Conservation (phyloP, 495 filamentous ascomycete species). For the Pseudevernia furfuracea region DNA sequence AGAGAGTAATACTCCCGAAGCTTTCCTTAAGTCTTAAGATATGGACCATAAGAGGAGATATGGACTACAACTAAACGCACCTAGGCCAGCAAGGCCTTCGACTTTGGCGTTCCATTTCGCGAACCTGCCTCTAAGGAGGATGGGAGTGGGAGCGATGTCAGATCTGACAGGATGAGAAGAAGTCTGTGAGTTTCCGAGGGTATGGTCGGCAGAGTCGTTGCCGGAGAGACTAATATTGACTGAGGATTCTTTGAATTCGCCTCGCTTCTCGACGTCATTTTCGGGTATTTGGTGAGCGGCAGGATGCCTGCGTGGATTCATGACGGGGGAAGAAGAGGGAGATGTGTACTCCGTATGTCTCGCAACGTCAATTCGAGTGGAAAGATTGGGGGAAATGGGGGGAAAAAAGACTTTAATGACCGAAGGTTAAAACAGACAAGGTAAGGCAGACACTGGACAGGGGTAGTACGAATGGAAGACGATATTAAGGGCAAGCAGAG, state of each 20-base stretch:
- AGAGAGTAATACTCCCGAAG: not conserved
- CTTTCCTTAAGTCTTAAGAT: not conserved
- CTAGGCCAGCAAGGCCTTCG: conserved; percentile 20
- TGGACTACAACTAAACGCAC: not conserved
- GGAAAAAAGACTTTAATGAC: not conserved
- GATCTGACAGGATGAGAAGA: not conserved
- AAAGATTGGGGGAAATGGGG: not conserved
- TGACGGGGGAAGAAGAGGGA: not conserved
- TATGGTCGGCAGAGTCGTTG: conserved; percentile 13
- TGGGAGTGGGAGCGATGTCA: conserved; percentile 28
- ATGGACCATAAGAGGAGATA: not conserved
- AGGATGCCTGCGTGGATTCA: conserved; percentile 16
- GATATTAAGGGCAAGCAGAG: not conserved
- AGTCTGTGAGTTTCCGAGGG: not conserved
- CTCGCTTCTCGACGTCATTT: conserved; percentile 24
- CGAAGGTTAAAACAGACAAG: not conserved
- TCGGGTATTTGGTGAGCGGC: conserved; percentile 17
- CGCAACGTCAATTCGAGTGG: not conserved
- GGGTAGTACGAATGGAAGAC: not conserved
- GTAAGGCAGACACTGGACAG: not conserved
- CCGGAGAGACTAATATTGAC: conserved; percentile 8
- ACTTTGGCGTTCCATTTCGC: conserved; percentile 18
- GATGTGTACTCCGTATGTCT: not conserved
- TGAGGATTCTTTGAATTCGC: conserved; percentile 8
- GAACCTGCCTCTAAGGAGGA: conserved; percentile 19